Evolutionary conservation across 2,329 filamentous ascomycete genomes (phyloP).

Genomic region (Colletotrichum cuscutae): DNA sequence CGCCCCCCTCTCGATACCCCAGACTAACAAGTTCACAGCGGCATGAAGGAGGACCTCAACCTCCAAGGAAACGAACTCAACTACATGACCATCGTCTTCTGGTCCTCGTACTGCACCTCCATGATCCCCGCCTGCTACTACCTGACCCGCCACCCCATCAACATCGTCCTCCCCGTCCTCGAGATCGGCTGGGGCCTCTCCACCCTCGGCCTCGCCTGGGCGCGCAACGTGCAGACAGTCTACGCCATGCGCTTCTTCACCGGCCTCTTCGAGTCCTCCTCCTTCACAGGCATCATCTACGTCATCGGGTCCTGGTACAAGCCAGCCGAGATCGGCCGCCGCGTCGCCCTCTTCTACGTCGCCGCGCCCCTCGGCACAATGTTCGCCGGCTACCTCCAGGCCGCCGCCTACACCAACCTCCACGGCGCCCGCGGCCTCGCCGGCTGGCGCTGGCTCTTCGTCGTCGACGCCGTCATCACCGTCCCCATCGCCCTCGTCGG

Average conservation of each 20-base stretch:
- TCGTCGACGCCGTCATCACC: slow-evolving; percentile 69
- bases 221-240: slow-evolving; percentile 45
- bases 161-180: slow-evolving; percentile 42
- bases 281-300: slow-evolving; percentile 41
- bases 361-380: slow-evolving; percentile 63
- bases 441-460: slow-evolving; percentile 66
- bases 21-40: slow-evolving; percentile 40
- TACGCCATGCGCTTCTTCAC: slow-evolving; percentile 56
- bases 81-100: slow-evolving; percentile 44
- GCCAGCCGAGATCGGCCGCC: slow-evolving; percentile 55
- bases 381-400: slow-evolving; percentile 67
- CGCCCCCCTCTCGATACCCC: not conserved
- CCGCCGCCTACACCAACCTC: slow-evolving; percentile 64
- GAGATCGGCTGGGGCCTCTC: slow-evolving; percentile 45
- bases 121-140: slow-evolving; percentile 53
- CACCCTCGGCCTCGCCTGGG: slow-evolving; percentile 44
- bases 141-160: slow-evolving; percentile 49
- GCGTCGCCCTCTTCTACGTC: slow-evolving; percentile 59
- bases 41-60: slow-evolving; percentile 48
- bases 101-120: slow-evolving; percentile 51
- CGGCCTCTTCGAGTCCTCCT: slow-evolving; percentile 51
- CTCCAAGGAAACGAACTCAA: slow-evolving; percentile 48
- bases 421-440: slow-evolving; percentile 59
- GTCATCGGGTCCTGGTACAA: slow-evolving; percentile 57
- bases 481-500: slow-evolving; percentile 63